Evolutionary conservation across 345 rosid genomes (phyloP), one percentile per base, ranked within the genome.

Genomic region (Aquilaria malaccensis): DNA sequence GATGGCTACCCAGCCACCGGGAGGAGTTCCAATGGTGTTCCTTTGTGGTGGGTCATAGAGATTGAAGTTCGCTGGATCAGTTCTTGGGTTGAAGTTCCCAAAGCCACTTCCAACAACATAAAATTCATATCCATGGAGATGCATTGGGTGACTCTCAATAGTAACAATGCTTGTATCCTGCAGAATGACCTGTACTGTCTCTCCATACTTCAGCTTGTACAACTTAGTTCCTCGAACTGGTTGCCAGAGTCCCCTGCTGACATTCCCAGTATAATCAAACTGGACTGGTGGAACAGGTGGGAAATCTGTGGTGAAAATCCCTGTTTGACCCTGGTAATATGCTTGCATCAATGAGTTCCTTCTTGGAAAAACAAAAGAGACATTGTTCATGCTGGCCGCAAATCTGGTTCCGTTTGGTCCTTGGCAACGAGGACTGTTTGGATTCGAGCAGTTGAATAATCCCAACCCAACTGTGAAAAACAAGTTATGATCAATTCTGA

Each of bases 111-210:
- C 92, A 12, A 90, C 90, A 0, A 82, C 67, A 61, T 81, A 87
- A 71, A 87, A 85, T 56, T 78, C 83, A 69, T 71, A 81, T 0
- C 97, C 95, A 68, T 87, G 97, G 47, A 90, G 76, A 59, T 87
- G 95, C 63, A 89, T 76, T 3, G 95, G 95, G 72, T 87, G 95
- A 64, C 83, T 86, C 67, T 77, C 75, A 0, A 58, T 57, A 30
- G 74, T 81, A 0, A 80, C 60, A 50, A 89, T 73, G 49, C 77
- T 79, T 13, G 95, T 89, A 13, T 72, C 85, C 59, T 87, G 95
- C 33, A 87, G 63, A 60, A 87, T 89, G 0, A 85, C 67, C 76
- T 89, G 88, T 54, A 87, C 48, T 14, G 59, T 69, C 10, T 91
- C 60, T n/a, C 85, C 82, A 29, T 66, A 80, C 2, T 68, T 74